phyloP scores from a whole-genome alignment of 345 rosid genomes.

The Stellera chamaejasme region DNA sequence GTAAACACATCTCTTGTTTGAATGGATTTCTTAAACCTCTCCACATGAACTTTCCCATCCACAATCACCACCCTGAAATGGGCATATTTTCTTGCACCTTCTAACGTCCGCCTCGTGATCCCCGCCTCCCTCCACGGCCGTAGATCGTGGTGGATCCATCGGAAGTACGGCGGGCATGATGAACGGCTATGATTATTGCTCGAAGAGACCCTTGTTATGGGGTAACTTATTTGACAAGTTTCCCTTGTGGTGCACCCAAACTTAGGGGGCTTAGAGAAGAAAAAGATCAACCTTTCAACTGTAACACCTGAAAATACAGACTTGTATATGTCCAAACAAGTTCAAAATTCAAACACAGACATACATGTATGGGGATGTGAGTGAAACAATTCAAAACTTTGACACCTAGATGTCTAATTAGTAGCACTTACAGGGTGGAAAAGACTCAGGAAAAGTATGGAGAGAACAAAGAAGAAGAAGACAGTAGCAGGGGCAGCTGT shows the following conservation, averaged over 20 bases:
- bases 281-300: background rate
- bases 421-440: too few species aligned
- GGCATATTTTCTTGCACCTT: constrained; percentile 40
- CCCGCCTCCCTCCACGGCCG: constrained; percentile 59
- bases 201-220: constrained; percentile 13
- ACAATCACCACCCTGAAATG: constrained; percentile 52
- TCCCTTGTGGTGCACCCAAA: constrained; percentile 5
- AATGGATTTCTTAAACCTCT: constrained; percentile 9
- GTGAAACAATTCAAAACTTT: too few species aligned
- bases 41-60: constrained; percentile 47
- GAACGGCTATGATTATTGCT: constrained; percentile 8
- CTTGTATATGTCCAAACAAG: background rate
- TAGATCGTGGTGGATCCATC: constrained; percentile 76
- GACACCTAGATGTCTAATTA: too few species aligned
- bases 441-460: too few species aligned
- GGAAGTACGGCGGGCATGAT: constrained; percentile 54
- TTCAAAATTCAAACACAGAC: too few species aligned
- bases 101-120: constrained; percentile 47
- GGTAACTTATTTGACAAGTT: constrained; percentile 28
- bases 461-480: too few species aligned
- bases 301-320: constrained; percentile 14
- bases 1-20: constrained; percentile 51
- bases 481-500: too few species aligned
- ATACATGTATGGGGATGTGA: too few species aligned
- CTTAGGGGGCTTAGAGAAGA: background rate